A percentile compares a stretch with the other conserved stretches of the same genome.
Conservation (phyloP, 2,329 filamentous ascomycete species). For the Blumeria graminis region DNA sequence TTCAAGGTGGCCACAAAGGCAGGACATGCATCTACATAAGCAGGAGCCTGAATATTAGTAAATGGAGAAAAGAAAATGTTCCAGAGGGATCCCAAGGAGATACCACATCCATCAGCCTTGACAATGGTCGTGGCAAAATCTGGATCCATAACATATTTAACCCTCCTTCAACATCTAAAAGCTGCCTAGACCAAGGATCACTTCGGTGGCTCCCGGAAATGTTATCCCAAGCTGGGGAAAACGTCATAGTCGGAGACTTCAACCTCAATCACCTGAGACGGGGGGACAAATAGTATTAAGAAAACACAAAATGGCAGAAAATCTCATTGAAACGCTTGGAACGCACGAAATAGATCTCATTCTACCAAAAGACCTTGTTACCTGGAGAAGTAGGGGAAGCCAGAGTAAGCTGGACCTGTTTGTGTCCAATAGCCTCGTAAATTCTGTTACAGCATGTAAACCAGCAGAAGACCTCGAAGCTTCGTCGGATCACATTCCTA, state of each 20-base stretch:
- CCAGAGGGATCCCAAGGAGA: neutral
- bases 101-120: neutral
- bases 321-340: neutral
- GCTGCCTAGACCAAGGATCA: neutral
- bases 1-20: neutral
- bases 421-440: neutral
- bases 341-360: neutral
- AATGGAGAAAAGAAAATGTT: neutral
- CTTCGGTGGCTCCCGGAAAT: neutral
- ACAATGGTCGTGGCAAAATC: neutral
- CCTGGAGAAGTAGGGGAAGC: neutral
- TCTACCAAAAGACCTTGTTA: neutral
- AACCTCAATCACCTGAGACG: neutral
- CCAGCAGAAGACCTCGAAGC: neutral
- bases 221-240: neutral
- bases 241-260: neutral
- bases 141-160: neutral
- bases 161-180: neutral
- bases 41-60: neutral
- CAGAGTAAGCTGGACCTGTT: neutral
- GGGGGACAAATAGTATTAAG: neutral
- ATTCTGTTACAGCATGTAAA: neutral
- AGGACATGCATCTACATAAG: neutral
- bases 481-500: neutral
- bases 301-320: neutral